A percentile compares a stretch with the other conserved stretches of the same genome.
Conservation (phyloP, 2,329 filamentous ascomycete species). For the Fusarium illudens region DNA sequence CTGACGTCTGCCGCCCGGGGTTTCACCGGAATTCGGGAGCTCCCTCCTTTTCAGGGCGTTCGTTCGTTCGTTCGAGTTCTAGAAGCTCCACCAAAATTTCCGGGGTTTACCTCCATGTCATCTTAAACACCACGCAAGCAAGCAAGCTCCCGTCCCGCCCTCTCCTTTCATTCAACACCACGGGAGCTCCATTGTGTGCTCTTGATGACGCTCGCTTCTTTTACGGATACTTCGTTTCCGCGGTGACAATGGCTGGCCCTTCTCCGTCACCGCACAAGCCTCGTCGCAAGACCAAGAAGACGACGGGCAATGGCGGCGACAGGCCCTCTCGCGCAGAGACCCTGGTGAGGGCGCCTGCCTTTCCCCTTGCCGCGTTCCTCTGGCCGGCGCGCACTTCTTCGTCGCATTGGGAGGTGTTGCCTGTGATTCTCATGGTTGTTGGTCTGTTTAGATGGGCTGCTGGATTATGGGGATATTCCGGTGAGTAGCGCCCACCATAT, state of each 20-base stretch:
- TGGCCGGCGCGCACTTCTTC: slow-evolving; percentile 86
- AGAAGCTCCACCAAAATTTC: slow-evolving; percentile 36
- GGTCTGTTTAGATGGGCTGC: slow-evolving; percentile 94
- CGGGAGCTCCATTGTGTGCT: slow-evolving; percentile 9
- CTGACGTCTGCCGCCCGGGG: slow-evolving; percentile 12
- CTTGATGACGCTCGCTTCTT: slow-evolving; percentile 29
- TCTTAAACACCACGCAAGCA: slow-evolving; percentile 27
- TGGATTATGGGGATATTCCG: slow-evolving; percentile 94
- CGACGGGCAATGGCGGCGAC: slow-evolving; percentile 51
- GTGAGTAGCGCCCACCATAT: slow-evolving; percentile 54
- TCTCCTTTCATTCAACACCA: slow-evolving; percentile 24
- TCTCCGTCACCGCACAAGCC: slow-evolving; percentile 67
- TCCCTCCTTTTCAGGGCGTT: slow-evolving; percentile 30
- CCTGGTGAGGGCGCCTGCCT: slow-evolving; percentile 71
- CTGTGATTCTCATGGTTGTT: slow-evolving; percentile 86
- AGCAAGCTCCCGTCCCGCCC: slow-evolving; percentile 7
- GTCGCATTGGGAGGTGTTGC: slow-evolving; percentile 92
- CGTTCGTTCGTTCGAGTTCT: slow-evolving; percentile 3
- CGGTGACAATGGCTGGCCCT: slow-evolving; percentile 60
- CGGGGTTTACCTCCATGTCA: slow-evolving; percentile 21
- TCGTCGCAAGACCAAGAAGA: slow-evolving; percentile 65
- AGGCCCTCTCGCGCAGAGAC: slow-evolving; percentile 51
- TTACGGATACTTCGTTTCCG: slow-evolving; percentile 15
- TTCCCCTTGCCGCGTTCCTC: slow-evolving; percentile 91
- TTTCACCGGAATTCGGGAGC: slow-evolving; percentile 39